Evolutionary conservation across 345 rosid genomes (phyloP), one percentile per base, ranked within the genome.

Genomic region (Chamaenerion angustifolium): DNA sequence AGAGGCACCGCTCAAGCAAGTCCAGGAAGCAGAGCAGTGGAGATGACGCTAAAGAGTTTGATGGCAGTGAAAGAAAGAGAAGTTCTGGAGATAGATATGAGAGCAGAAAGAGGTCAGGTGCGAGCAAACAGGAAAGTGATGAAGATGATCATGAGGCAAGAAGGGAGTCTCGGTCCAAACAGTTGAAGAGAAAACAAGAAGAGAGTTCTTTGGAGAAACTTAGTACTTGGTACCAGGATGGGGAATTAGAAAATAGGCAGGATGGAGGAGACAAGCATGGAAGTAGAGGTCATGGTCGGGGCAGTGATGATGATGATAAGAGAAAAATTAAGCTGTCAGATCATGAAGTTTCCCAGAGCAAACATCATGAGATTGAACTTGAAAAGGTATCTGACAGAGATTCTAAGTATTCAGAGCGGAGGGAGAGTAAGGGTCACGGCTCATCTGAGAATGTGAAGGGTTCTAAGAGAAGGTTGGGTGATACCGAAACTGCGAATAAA

Each of bases 401-500:
- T 59, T 68, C 70, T 10, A 83, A 59, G 68, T 47, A 70, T 66
- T 73, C 73, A 8, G 95, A 83, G 43, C 82, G 72, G 70, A 83
- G 68, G 56, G 95, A 88, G 13, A 71, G 83, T 59, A 78, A 81
- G 71, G 80, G 65, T 51, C 89, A 76, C 57, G 85, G 76, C n/a
- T 76, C 83, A 59, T 64, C 73, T n/a, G 83, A 79, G 45, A 51
- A 37, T 12, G 81, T 67, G 40, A 76, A 83, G 59, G 80, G 55
- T 59, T 80, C 93, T 31, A 82, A 80, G 70, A 92, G 78, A 66
- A 78, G 86, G 74, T 80, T 95, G 95, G 98, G 87, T 67, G 96
- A 92, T 45, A 25, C 64, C 15, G 83, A 74, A 68, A 14, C 64
- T 57, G 59, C 48, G 25, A 72, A 51, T 62, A 81, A 69, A 67